phyloP scores from a whole-genome alignment of 2,329 filamentous ascomycete genomes.

The Fusarium haematococcum region DNA sequence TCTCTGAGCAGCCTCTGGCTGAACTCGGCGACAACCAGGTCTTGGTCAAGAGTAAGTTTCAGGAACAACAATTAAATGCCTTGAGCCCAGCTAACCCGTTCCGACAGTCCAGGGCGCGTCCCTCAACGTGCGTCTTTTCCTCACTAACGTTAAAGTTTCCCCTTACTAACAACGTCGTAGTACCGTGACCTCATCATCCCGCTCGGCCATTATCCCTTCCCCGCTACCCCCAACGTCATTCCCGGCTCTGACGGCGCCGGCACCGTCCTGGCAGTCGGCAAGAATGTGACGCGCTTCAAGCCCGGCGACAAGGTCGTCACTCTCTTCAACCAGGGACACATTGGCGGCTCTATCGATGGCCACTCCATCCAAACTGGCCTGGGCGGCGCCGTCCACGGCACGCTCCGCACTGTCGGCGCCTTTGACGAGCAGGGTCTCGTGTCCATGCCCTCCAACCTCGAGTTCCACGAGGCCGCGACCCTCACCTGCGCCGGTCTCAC shows the following conservation, averaged over 20 bases:
- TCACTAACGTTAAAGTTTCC: background rate
- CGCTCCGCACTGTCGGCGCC: slow-evolving; percentile 73
- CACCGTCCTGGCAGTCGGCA: slow-evolving; percentile 63
- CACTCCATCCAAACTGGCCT: slow-evolving; percentile 65
- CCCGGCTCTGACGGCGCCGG: slow-evolving; percentile 67
- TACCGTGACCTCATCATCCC: slow-evolving; percentile 66
- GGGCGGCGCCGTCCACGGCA: slow-evolving; percentile 76
- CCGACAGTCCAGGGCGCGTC: slow-evolving; percentile 60
- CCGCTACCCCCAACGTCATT: slow-evolving; percentile 57
- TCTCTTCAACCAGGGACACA: slow-evolving; percentile 70
- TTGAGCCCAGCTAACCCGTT: slow-evolving; percentile 9
- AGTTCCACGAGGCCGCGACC: slow-evolving; percentile 65
- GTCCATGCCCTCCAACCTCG: slow-evolving; percentile 67
- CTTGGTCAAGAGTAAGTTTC: slow-evolving; percentile 67
- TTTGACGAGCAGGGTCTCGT: slow-evolving; percentile 78
- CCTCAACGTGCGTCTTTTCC: slow-evolving; percentile 56
- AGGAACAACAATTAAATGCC: background rate
- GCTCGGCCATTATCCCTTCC: slow-evolving; percentile 60
- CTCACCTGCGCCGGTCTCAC: slow-evolving; percentile 72
- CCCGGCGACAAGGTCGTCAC: slow-evolving; percentile 68
- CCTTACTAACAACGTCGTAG: slow-evolving; percentile 34
- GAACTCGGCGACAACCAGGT: slow-evolving; percentile 77
- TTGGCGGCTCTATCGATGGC: slow-evolving; percentile 56
- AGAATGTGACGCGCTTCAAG: slow-evolving; percentile 61
- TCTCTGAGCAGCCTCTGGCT: slow-evolving; percentile 67